Percentiles rank a stretch among this genome's conserved stretches.
Evolutionary conservation across 1,139 yeast genomes (phyloP).

Genomic region (Magnusiomyces magnusii): DNA sequence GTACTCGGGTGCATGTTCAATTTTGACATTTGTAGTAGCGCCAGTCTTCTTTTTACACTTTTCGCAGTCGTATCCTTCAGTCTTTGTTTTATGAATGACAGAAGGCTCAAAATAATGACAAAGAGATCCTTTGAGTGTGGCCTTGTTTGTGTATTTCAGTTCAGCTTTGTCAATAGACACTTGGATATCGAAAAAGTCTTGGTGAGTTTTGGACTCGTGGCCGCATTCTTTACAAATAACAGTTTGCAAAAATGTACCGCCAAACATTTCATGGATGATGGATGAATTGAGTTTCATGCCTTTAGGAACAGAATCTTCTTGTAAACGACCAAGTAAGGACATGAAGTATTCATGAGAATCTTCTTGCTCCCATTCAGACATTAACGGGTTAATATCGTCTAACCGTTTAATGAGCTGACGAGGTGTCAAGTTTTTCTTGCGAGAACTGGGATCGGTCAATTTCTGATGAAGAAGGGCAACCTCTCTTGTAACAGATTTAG

Average conservation of each 20-base stretch:
- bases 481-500: slow-evolving; percentile 58
- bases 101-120: slow-evolving; percentile 78
- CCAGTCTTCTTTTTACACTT: slow-evolving; percentile 69
- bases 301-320: slow-evolving; percentile 87
- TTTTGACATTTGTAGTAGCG: slow-evolving; percentile 68
- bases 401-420: slow-evolving; percentile 62
- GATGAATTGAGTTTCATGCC: slow-evolving; percentile 76
- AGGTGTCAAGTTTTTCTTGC: slow-evolving; percentile 42
- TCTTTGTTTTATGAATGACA: slow-evolving; percentile 60
- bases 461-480: slow-evolving; percentile 64
- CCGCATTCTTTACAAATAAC: slow-evolving; percentile 79
- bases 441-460: slow-evolving; percentile 47
- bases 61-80: slow-evolving; percentile 69
- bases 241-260: slow-evolving; percentile 77
- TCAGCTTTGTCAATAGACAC: slow-evolving; percentile 36
- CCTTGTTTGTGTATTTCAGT: slow-evolving; percentile 45
- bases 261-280: slow-evolving; percentile 85
- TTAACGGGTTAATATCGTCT: slow-evolving; percentile 87
- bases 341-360: slow-evolving; percentile 96
- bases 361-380: slow-evolving; percentile 97
- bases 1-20: slow-evolving; percentile 82
- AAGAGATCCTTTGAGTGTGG: slow-evolving; percentile 65
- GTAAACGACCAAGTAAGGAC: slow-evolving; percentile 80
- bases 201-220: slow-evolving; percentile 78
- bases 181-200: slow-evolving; percentile 89